Evolutionary conservation across 2,329 filamentous ascomycete species (phyloP), one percentile per base, ranked within the genome.

Genomic region (Leptosphaerulina australis): DNA sequence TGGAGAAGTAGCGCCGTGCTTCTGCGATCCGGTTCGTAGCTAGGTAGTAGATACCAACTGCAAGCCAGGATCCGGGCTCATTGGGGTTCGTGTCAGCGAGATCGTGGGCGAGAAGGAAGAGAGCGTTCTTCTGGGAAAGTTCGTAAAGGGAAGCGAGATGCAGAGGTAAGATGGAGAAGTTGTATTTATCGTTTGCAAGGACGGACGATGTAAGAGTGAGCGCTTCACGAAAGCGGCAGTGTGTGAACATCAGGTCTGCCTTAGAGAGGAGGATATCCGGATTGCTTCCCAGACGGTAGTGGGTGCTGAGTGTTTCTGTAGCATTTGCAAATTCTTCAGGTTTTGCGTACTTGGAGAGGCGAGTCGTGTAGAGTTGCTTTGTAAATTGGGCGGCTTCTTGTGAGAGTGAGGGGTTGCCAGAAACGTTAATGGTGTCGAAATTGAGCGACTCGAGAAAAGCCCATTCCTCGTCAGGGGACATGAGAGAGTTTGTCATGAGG

Each of bases 11-110:
- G 29, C 93, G 86, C 9, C 94, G 86, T 8, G 95, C 92, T 74
- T 99, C 94, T 3, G 94, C 88, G 50, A 99, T 91, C 66, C 91
- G 92, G 61, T 86, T 84, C 44, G 92, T 96, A 12, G 88, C 81
- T 56, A 97, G 86, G 74, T 99, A 99, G 78, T 97, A 99, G 22
- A 92, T 88, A 9, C 91, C 94, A 9, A 99, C 93, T 0, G 94
- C 94, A 20, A 99, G 83, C 87, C 94, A 99, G 1, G 92, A 88
- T 70, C 88, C 91, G 0, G 94, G 88, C 72, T 97, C 91, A 51
- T 94, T 87, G 0, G 94, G 93, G 56, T 96, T 91, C 31, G 87
- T 88, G 67, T 97, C 93, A 18, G 92, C 91, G 21, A 99, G 82
- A 59, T 96, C 91, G 72, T 99, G 94, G 0, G 94, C 87, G 25